A percentile compares a stretch with the other conserved stretches of the same genome.
phyloP scores from a whole-genome alignment of 495 filamentous ascomycete species.

The Xylaria intraflava region DNA sequence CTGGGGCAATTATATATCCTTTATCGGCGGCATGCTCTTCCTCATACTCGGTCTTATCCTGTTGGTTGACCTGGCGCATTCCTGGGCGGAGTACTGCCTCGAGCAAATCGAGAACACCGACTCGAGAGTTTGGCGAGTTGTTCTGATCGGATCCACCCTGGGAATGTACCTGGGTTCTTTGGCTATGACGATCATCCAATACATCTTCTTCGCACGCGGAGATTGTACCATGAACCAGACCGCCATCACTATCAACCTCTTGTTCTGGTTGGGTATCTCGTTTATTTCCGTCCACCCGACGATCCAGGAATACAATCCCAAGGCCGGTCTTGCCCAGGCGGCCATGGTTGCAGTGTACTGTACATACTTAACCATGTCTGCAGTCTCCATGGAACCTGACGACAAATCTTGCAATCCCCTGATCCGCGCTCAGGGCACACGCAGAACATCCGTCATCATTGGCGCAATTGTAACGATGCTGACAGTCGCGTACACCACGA shows the following conservation, averaged over 20 bases:
- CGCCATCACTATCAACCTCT: slow-evolving; percentile 68
- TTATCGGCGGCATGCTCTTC: slow-evolving; percentile 87
- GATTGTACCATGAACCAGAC: slow-evolving; percentile 94
- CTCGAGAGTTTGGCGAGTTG: slow-evolving; percentile 71
- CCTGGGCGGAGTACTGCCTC: slow-evolving; percentile 96
- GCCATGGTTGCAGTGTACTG: slow-evolving; percentile 98
- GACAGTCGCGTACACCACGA: slow-evolving; percentile 95
- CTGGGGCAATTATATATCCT: slow-evolving; percentile 91
- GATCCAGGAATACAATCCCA: slow-evolving; percentile 86
- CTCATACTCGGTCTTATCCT: slow-evolving; percentile 87
- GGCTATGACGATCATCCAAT: slow-evolving; percentile 93
- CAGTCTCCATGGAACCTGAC: slow-evolving; percentile 97
- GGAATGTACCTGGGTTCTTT: slow-evolving; percentile 88
- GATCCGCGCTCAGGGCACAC: slow-evolving; percentile 79
- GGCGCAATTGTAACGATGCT: slow-evolving; percentile 95
- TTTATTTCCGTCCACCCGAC: slow-evolving; percentile 81
- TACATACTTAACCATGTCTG: slow-evolving; percentile 97
- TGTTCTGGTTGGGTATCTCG: slow-evolving; percentile 77
- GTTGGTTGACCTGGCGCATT: slow-evolving; percentile 89
- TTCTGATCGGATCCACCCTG: slow-evolving; percentile 86
- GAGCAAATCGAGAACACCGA: slow-evolving; percentile 87
- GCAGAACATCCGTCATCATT: slow-evolving; percentile 80
- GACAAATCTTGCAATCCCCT: slow-evolving; percentile 91
- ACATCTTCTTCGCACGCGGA: slow-evolving; percentile 83
- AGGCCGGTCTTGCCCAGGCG: slow-evolving; percentile 89